A percentile compares a stretch with the other conserved stretches of the same genome.
phyloP scores from a whole-genome alignment of 495 filamentous ascomycete genomes.

The Trypethelium eluteriae region DNA sequence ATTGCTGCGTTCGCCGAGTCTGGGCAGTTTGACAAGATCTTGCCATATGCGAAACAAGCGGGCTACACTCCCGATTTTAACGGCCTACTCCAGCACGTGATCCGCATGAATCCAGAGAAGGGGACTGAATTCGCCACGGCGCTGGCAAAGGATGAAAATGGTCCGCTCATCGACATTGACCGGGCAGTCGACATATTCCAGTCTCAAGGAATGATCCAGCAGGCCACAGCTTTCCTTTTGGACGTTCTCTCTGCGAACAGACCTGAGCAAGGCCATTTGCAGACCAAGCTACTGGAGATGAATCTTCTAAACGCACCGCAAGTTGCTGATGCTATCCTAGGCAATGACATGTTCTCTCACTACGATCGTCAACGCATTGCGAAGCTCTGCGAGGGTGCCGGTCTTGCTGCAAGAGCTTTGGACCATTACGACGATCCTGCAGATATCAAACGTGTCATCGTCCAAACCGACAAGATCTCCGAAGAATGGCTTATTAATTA shows the following conservation, averaged over 20 bases:
- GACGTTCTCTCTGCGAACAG: slow-evolving; percentile 90
- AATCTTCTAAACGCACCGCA: slow-evolving; percentile 93
- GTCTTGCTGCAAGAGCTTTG: slow-evolving; percentile 49
- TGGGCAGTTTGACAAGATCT: slow-evolving; percentile 90
- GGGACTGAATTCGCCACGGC: slow-evolving; percentile 85
- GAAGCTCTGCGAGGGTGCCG: slow-evolving; percentile 80
- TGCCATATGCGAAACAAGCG: slow-evolving; percentile 74
- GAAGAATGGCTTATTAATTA: slow-evolving; percentile 85
- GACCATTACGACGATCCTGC: slow-evolving; percentile 89
- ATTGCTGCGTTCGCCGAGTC: slow-evolving; percentile 91
- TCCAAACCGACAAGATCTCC: slow-evolving; percentile 75
- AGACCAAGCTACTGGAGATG: slow-evolving; percentile 95
- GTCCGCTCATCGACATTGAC: slow-evolving; percentile 83
- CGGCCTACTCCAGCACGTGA: slow-evolving; percentile 81
- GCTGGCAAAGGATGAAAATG: slow-evolving; percentile 76
- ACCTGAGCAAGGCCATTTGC: slow-evolving; percentile 85
- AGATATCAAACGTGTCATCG: slow-evolving; percentile 78
- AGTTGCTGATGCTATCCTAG: slow-evolving; percentile 93
- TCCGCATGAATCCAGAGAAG: slow-evolving; percentile 87
- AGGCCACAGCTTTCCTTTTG: slow-evolving; percentile 92
- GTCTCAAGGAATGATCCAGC: slow-evolving; percentile 93
- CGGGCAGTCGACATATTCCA: slow-evolving; percentile 96
- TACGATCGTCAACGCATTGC: slow-evolving; percentile 86
- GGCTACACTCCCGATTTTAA: slow-evolving; percentile 91
- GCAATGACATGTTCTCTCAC: slow-evolving; percentile 95